Conservation (phyloP, 139 green algal genomes). For the Zygnema cylindricum region DNA sequence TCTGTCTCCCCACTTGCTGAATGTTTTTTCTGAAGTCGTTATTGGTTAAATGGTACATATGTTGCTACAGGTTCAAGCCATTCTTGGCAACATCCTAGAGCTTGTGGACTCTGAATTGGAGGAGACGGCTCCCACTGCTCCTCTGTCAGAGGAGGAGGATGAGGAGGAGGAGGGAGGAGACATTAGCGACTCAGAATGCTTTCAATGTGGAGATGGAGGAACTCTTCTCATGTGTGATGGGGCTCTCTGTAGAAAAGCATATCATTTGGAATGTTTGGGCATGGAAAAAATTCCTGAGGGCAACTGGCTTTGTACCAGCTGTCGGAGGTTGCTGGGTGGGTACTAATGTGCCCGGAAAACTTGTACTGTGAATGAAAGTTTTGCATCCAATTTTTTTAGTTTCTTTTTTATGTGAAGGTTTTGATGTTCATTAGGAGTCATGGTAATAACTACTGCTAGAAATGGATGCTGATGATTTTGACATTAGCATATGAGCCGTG, state of each 20-base stretch:
- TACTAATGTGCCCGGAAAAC: no score
- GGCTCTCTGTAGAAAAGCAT: background rate
- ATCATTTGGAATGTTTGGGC: background rate
- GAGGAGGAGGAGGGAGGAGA: constrained; percentile 23
- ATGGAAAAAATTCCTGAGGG: background rate
- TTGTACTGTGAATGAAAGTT: no score
- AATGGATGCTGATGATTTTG: no score
- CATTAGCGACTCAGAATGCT: background rate
- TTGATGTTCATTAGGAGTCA: no score
- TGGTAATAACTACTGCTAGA: no score
- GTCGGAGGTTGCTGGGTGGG: background rate
- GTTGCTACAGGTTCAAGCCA: background rate
- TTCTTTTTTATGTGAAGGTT: no score
- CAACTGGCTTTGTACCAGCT: background rate
- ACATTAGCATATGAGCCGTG: no score
- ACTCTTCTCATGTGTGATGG: constrained; percentile 12
- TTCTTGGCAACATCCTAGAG: background rate
- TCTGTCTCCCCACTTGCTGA: background rate
- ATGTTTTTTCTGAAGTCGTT: no score
- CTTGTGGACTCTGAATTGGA: background rate
- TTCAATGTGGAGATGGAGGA: background rate
- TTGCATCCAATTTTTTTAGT: no score
- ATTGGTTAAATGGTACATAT: no score
- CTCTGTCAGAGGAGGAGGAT: background rate
- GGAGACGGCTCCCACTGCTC: background rate